Evolutionary conservation across 352 stramenopile genomes (phyloP).

Genomic region (Phytophthora vignae): DNA sequence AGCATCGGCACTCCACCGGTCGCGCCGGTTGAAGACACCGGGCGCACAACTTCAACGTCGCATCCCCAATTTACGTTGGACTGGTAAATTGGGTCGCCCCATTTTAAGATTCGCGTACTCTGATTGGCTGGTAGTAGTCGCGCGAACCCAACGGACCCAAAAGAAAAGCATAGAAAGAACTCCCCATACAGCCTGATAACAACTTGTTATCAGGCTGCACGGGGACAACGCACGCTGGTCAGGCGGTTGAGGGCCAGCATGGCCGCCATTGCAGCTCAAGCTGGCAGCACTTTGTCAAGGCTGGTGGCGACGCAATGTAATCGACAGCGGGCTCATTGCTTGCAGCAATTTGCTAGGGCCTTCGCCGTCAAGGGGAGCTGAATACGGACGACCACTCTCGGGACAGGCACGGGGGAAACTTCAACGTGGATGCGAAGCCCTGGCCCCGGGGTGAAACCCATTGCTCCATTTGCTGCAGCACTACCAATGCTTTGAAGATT

Average conservation of each 20-base stretch:
- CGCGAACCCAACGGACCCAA: neutral
- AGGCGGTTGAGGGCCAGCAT: too few relatives aligned
- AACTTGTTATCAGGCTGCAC: neutral
- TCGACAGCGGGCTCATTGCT: too few relatives aligned
- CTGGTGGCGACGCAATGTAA: too few relatives aligned
- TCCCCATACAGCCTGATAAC: neutral
- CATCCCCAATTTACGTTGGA: neutral
- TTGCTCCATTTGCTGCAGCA: too few relatives aligned
- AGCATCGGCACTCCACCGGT: too few relatives aligned
- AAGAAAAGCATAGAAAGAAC: constrained; percentile 1
- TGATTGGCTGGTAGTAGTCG: constrained; percentile 13
- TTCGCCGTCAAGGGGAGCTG: neutral
- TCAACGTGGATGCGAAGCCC: neutral
- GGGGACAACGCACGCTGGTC: too few relatives aligned
- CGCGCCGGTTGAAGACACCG: too few relatives aligned
- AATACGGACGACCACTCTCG: neutral
- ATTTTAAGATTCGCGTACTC: neutral
- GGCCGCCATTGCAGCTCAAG: too few relatives aligned
- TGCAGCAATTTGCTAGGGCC: too few relatives aligned
- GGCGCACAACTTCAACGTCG: neutral
- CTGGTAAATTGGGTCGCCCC: neutral
- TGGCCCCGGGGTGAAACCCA: too few relatives aligned
- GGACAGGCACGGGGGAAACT: neutral
- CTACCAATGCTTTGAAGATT: neutral
- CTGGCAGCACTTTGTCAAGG: too few relatives aligned